These are phyloP conservation scores for Sicyos edulis DNA, from an alignment of 306 rosid species.

Conservation along the genomic window DNA sequence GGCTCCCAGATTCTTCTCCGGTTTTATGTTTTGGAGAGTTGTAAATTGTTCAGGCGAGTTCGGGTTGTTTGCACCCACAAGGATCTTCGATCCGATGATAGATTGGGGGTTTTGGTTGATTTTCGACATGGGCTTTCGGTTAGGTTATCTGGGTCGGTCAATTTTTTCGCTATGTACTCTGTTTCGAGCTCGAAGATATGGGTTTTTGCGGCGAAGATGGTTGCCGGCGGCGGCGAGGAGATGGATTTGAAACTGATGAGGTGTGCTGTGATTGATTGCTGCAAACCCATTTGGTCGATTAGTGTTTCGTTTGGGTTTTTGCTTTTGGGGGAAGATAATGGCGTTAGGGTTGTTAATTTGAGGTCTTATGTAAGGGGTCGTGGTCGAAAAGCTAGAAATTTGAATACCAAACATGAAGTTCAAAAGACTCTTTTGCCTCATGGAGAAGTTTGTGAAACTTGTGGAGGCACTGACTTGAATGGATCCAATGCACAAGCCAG, in stretches of 20 bases:
- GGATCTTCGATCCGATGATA: conserved; percentile 36
- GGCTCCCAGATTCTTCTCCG: conserved; percentile 67
- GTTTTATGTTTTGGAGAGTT: conserved; percentile 36
- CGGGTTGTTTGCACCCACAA: conserved; percentile 41
- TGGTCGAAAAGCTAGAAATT: conserved; percentile 28
- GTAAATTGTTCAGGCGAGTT: conserved; percentile 26
- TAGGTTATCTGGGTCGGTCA: conserved; percentile 55
- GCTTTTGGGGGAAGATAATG: conserved; percentile 68
- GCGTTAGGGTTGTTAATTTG: conserved; percentile 62
- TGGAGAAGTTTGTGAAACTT: conserved; percentile 31
- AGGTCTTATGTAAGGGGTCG: conserved; percentile 49
- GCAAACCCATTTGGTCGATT: conserved; percentile 53
- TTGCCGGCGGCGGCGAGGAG: conserved; percentile 14
- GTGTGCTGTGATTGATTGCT: conserved; percentile 68
- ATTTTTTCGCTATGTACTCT: conserved; percentile 60
- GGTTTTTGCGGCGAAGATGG: conserved; percentile 53
- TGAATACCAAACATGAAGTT: conserved; percentile 16
- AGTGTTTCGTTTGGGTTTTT: conserved; percentile 54
- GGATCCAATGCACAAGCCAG: conserved; percentile 30
- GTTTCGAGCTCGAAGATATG: conserved; percentile 50
- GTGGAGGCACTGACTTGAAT: conserved; percentile 21
- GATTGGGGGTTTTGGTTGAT: conserved; percentile 59
- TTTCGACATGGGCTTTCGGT: conserved; percentile 58
- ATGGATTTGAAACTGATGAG: conserved; percentile 58
- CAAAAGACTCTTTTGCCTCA: conserved; percentile 25